phyloP scores from a whole-genome alignment of 1,284 basidiomycete species.

The Ustilago tritici region DNA sequence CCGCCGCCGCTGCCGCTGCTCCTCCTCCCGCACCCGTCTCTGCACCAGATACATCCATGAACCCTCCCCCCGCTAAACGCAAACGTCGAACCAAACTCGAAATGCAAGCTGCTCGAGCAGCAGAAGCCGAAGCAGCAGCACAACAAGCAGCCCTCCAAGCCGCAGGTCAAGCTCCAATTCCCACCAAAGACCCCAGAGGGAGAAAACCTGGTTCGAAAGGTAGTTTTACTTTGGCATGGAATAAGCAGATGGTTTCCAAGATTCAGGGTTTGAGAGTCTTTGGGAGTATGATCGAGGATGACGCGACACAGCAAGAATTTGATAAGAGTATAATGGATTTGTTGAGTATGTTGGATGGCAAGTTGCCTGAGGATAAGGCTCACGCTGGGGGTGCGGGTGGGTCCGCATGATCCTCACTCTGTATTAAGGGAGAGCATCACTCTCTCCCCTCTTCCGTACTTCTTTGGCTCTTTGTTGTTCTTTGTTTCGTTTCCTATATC shows the following conservation, averaged over 20 bases:
- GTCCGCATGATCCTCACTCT: too few species aligned
- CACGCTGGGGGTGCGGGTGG: constrained; percentile 4
- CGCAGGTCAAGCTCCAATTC: constrained; percentile 32
- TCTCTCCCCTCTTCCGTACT: too few species aligned
- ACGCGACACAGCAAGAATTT: constrained; percentile 49
- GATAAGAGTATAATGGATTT: constrained; percentile 36
- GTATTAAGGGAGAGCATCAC: too few species aligned
- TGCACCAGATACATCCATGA: constrained; percentile 25
- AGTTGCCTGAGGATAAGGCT: constrained; percentile 27
- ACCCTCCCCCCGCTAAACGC: constrained; percentile 34
- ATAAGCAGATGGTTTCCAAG: constrained; percentile 46
- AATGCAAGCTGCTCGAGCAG: constrained; percentile 36
- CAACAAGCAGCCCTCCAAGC: constrained; percentile 36
- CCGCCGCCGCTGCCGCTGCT: constrained; percentile 34
- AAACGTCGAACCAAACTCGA: constrained; percentile 43
- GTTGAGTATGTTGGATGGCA: constrained; percentile 45
- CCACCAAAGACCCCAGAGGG: constrained; percentile 35
- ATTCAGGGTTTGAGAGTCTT: constrained; percentile 45
- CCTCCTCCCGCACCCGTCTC: constrained; percentile 5
- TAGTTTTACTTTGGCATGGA: constrained; percentile 42
- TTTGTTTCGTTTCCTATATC: not conserved
- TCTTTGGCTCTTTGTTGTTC: too few species aligned
- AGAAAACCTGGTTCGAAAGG: constrained; percentile 30
- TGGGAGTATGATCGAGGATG: constrained; percentile 52
- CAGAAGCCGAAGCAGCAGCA: constrained; percentile 27